These are phyloP conservation scores for Zygnema circumcarinatum DNA, from an alignment of 139 green algal species.

Conservation along the genomic window DNA sequence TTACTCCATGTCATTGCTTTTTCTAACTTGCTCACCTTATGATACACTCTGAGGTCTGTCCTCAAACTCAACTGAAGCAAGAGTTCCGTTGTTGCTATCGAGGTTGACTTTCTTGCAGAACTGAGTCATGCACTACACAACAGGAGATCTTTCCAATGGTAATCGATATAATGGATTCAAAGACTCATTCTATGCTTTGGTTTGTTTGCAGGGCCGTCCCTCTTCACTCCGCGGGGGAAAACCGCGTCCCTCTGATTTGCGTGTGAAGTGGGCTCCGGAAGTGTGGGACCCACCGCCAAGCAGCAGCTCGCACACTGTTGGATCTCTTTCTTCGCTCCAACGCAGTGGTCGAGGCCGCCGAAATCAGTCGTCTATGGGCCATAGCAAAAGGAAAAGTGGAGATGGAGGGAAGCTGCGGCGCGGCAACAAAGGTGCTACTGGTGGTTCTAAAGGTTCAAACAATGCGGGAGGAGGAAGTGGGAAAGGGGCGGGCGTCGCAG, in stretches of 20 bases:
- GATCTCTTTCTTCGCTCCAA: neutral
- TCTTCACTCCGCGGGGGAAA: neutral
- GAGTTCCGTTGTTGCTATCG: too few relatives aligned
- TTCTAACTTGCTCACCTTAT: too few relatives aligned
- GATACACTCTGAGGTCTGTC: too few relatives aligned
- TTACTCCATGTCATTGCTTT: too few relatives aligned
- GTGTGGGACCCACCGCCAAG: conserved; percentile 24
- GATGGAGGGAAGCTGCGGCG: neutral
- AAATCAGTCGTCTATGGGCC: neutral
- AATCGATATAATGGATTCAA: neutral
- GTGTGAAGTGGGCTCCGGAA: conserved; percentile 22
- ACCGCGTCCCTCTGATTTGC: conserved; percentile 24
- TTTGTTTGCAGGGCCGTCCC: neutral
- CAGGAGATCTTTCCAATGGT: neutral
- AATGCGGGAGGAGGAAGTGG: neutral
- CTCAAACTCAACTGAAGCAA: too few relatives aligned
- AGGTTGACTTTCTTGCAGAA: too few relatives aligned
- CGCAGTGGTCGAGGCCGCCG: neutral
- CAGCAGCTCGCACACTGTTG: conserved; percentile 30
- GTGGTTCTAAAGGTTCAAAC: neutral
- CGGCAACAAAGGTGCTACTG: neutral
- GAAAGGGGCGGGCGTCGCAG: too few relatives aligned
- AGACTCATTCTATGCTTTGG: neutral
- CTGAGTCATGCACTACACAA: too few relatives aligned
- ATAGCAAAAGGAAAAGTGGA: neutral